Conservation (phyloP, 2,329 filamentous ascomycete genomes). For the Hyphodiscus sp. region DNA sequence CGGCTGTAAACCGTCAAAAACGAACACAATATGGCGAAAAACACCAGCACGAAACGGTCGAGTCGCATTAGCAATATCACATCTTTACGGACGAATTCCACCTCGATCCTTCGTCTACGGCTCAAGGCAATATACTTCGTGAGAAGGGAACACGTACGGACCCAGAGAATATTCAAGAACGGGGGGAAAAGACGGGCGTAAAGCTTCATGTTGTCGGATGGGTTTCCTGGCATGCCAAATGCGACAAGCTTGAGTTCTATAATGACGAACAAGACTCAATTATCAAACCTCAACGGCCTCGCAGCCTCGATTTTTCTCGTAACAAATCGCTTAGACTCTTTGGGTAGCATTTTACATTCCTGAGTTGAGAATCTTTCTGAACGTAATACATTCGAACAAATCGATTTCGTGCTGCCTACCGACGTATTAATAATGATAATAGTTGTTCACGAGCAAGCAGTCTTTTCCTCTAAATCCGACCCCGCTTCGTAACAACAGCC, state of each 20-base stretch:
- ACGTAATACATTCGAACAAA: too few species aligned
- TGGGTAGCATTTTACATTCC: too few species aligned
- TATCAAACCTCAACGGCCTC: not conserved
- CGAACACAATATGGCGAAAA: not conserved
- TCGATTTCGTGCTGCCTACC: too few species aligned
- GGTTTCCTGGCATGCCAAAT: constrained; percentile 7
- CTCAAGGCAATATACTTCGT: constrained; percentile 4
- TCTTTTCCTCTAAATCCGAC: too few species aligned
- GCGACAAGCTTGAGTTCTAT: constrained; percentile 10
- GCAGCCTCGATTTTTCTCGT: too few species aligned
- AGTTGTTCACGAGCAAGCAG: too few species aligned
- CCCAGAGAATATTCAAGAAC: constrained; percentile 12
- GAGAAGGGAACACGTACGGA: constrained; percentile 6
- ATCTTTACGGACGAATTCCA: constrained; percentile 12
- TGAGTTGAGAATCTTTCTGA: too few species aligned
- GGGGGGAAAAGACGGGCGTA: constrained; percentile 1
- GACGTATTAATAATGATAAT: too few species aligned
- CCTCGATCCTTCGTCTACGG: constrained; percentile 9
- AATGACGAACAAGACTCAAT: constrained; percentile 7
- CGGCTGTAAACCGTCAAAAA: not conserved
- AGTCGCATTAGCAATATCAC: constrained; percentile 6
- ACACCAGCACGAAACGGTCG: not conserved
- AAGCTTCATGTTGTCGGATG: constrained; percentile 9
- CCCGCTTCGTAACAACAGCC: too few species aligned
- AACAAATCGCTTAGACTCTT: too few species aligned